Evolutionary conservation across 352 stramenopile genomes (phyloP).

Genomic region (Vaucheria bursata): DNA sequence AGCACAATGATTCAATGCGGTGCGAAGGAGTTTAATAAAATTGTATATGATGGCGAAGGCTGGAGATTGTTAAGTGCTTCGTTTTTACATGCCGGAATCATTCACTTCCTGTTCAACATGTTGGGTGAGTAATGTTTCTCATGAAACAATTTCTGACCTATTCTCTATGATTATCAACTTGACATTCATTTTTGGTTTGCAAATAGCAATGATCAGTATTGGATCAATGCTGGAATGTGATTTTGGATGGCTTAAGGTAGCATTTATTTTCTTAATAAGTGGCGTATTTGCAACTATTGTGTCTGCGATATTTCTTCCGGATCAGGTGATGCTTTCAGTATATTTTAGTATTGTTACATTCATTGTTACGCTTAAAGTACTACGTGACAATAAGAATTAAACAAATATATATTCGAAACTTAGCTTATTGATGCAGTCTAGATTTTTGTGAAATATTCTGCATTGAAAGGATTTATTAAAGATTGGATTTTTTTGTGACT

Average conservation of each 20-base stretch:
- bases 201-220: not conserved
- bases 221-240: conserved; percentile 29
- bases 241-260: conserved; percentile 15
- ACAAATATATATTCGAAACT: no score
- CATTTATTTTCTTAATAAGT: conserved; percentile 36
- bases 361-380: no score
- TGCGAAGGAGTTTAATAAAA: conserved; percentile 30
- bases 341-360: no score
- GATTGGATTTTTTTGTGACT: no score
- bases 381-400: no score
- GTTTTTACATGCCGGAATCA: conserved; percentile 52
- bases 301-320: conserved; percentile 38
- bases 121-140: conserved; percentile 11
- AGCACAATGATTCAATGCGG: conserved; percentile 37
- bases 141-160: not conserved
- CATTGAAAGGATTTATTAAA: no score
- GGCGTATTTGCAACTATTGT: conserved; percentile 38
- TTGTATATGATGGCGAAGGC: conserved; percentile 45
- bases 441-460: no score
- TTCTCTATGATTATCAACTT: not conserved
- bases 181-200: not conserved
- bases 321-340: no score
- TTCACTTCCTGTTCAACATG: conserved; percentile 54
- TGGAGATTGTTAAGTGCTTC: conserved; percentile 52
- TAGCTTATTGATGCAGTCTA: no score